Conservation (phyloP, 1,139 yeast species). For the Blastobotrys capitulatus region DNA sequence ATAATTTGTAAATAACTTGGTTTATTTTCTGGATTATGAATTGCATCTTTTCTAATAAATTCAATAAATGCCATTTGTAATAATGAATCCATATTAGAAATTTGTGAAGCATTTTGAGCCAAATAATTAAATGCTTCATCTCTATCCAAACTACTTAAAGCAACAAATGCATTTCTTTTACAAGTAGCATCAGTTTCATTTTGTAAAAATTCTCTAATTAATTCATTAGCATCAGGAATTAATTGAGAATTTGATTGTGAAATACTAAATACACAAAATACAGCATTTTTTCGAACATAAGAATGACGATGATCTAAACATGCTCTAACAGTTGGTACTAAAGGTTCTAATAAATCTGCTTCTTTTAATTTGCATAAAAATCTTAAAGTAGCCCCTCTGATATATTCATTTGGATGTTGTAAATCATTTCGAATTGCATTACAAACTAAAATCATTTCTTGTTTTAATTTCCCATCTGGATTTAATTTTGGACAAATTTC, state of each 20-base stretch:
- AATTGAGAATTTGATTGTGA: constrained; percentile 68
- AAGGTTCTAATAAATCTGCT: constrained; percentile 89
- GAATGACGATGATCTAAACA: constrained; percentile 97
- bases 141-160: constrained; percentile 76
- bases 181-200: constrained; percentile 92
- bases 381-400: constrained; percentile 91
- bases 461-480: constrained; percentile 84
- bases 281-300: constrained; percentile 95
- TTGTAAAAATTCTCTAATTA: constrained; percentile 64
- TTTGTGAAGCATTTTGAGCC: constrained; percentile 58
- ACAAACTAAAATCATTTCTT: constrained; percentile 97
- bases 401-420: constrained; percentile 96
- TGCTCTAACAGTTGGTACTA: constrained; percentile 86
- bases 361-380: constrained; percentile 87
- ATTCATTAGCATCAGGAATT: constrained; percentile 91
- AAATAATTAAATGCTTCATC: constrained; percentile 79
- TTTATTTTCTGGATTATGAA: constrained; percentile 56
- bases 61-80: constrained; percentile 88
- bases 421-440: constrained; percentile 96
- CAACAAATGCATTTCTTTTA: constrained; percentile 91
- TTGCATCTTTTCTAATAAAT: constrained; percentile 80
- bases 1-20: constrained; percentile 68
- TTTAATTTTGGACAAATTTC: constrained; percentile 94
- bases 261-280: constrained; percentile 81
- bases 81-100: constrained; percentile 73